These are phyloP conservation scores for Fusarium devonianum DNA, from an alignment of 2,329 filamentous ascomycete genomes.

Conservation along the genomic window DNA sequence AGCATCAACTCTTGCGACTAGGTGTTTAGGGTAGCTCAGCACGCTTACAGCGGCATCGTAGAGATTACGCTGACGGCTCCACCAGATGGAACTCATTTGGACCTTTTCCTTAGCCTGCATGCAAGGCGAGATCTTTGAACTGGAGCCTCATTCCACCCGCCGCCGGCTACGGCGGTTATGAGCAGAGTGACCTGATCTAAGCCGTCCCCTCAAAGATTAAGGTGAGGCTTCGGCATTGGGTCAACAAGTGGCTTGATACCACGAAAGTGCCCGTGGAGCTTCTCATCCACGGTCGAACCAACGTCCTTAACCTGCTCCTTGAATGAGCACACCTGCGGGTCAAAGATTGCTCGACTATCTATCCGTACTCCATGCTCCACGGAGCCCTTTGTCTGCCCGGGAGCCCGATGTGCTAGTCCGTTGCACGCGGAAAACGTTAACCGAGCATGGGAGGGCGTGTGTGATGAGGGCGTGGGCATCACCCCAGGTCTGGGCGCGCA, in stretches of 20 bases:
- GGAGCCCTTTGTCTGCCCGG: not conserved
- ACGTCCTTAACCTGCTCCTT: too few relatives aligned
- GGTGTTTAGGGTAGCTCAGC: too few relatives aligned
- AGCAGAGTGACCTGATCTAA: too few relatives aligned
- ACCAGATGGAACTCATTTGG: too few relatives aligned
- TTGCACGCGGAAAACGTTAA: slow-evolving; percentile 25
- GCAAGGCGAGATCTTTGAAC: too few relatives aligned
- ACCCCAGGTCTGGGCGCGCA: not conserved
- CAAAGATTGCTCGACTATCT: not conserved
- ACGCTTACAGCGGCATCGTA: too few relatives aligned
- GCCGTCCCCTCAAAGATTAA: slow-evolving; percentile 13
- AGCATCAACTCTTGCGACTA: too few relatives aligned
- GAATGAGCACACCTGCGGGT: too few relatives aligned
- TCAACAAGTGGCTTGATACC: slow-evolving; percentile 26
- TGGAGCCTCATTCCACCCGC: slow-evolving; percentile 19
- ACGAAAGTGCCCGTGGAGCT: slow-evolving; percentile 27
- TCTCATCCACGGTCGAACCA: slow-evolving; percentile 25
- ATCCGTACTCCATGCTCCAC: slow-evolving; percentile 1
- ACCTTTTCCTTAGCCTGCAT: too few relatives aligned
- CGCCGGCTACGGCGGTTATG: slow-evolving; percentile 13
- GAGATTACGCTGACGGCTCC: too few relatives aligned
- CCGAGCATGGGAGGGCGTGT: slow-evolving; percentile 12
- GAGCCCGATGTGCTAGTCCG: not conserved
- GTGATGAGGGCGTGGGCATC: slow-evolving; percentile 9
- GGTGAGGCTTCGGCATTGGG: slow-evolving; percentile 25